Percentiles rank a stretch among this genome's conserved stretches.
phyloP scores from a whole-genome alignment of 495 filamentous ascomycete genomes.

The Glonium stellatum region DNA sequence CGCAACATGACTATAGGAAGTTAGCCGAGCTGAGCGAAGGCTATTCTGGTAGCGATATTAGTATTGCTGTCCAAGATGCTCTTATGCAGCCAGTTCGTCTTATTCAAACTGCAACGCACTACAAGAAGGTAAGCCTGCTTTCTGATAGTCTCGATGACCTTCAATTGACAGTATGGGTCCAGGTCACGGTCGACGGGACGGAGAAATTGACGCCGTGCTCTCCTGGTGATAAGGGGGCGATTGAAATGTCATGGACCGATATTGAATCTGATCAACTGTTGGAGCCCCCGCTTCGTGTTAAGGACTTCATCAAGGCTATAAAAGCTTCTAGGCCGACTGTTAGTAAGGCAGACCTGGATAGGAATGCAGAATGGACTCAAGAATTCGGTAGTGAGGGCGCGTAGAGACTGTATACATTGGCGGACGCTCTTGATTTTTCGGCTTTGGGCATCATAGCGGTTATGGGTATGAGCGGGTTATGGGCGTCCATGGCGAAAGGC shows the following conservation, averaged over 20 bases:
- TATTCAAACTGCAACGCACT: conserved; percentile 97
- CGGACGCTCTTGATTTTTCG: background rate
- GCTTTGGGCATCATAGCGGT: background rate
- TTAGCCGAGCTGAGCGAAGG: conserved; percentile 79
- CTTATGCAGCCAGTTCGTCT: conserved; percentile 96
- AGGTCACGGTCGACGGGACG: conserved; percentile 66
- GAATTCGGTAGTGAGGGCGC: conserved; percentile 95
- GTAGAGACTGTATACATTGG: conserved; percentile 6
- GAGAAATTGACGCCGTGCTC: conserved; percentile 88
- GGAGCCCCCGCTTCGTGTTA: conserved; percentile 77
- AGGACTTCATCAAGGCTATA: conserved; percentile 92
- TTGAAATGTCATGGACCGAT: conserved; percentile 90
- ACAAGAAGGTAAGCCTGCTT: conserved; percentile 66
- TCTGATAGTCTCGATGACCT: conserved; percentile 8
- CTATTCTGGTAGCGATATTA: conserved; percentile 94
- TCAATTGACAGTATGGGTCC: conserved; percentile 3
- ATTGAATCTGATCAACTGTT: conserved; percentile 74
- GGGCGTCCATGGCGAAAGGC: background rate
- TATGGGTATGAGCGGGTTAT: conserved; percentile 1
- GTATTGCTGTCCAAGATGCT: conserved; percentile 92
- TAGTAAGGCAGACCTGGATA: conserved; percentile 69
- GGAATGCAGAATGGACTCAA: conserved; percentile 87
- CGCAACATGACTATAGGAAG: conserved; percentile 65
- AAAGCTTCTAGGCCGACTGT: conserved; percentile 83
- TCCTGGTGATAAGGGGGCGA: conserved; percentile 75